Evolutionary conservation across 345 rosid species (phyloP).

Genomic region (Theobroma cacao): DNA sequence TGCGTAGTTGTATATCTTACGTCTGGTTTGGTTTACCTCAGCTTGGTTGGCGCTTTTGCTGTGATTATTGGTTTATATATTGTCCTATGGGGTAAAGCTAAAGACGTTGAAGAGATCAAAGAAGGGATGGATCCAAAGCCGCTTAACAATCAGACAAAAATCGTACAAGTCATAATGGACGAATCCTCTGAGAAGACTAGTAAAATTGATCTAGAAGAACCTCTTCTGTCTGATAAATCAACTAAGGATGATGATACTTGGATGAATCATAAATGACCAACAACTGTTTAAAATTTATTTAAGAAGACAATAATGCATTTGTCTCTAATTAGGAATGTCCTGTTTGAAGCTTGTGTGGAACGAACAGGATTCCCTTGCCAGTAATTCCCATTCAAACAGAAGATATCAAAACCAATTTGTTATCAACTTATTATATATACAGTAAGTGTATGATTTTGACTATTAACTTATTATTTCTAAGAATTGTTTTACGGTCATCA

Average conservation of each 20-base stretch:
- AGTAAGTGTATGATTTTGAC: too few relatives aligned
- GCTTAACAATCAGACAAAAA: conserved; percentile 18
- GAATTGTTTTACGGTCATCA: too few relatives aligned
- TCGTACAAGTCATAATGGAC: conserved; percentile 27
- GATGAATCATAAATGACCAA: not conserved
- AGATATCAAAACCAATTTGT: too few relatives aligned
- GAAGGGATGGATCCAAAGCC: conserved; percentile 20
- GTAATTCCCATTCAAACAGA: not conserved
- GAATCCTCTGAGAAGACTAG: conserved; percentile 29
- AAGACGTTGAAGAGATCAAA: conserved; percentile 34
- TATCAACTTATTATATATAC: too few relatives aligned
- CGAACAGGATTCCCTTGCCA: not conserved
- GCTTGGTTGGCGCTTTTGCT: conserved; percentile 54
- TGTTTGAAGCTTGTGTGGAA: not conserved
- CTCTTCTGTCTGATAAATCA: conserved; percentile 42
- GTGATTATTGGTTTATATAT: conserved; percentile 48
- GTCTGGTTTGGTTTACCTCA: conserved; percentile 14
- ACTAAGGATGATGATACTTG: not conserved
- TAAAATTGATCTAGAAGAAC: conserved; percentile 36
- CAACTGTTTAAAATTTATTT: not conserved
- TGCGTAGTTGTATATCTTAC: not conserved
- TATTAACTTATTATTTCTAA: too few relatives aligned
- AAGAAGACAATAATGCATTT: not conserved
- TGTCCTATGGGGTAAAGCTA: conserved; percentile 69
- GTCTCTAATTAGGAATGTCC: too few relatives aligned